Evolutionary conservation across 176 grass and related monocot genomes (phyloP).

Genomic region (Musa acuminata): DNA sequence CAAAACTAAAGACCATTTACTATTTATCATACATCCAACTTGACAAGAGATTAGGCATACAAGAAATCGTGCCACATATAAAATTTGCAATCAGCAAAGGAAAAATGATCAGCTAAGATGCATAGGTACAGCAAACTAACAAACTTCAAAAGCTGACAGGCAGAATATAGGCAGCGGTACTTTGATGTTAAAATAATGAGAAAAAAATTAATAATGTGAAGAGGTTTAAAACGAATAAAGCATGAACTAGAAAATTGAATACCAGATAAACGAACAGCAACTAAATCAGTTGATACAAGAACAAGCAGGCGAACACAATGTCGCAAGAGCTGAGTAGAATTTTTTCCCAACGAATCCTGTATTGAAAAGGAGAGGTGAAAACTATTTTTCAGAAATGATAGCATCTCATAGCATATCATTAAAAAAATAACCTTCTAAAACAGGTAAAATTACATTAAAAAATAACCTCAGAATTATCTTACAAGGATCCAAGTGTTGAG

Average conservation of each 20-base stretch:
- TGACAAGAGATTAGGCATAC: too few relatives aligned
- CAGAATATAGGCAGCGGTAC: neutral
- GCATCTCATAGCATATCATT: neutral
- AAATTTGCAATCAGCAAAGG: neutral
- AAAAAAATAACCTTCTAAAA: neutral
- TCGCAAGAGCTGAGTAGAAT: constrained; percentile 86
- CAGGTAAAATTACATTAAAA: constrained; percentile 13
- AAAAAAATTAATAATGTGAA: constrained; percentile 2
- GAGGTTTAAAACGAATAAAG: neutral
- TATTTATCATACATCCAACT: too few relatives aligned
- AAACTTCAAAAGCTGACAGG: neutral
- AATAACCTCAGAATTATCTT: constrained; percentile 30
- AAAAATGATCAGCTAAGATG: neutral
- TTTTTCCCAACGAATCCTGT: constrained; percentile 94
- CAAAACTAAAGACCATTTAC: too few relatives aligned
- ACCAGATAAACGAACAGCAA: constrained; percentile 93
- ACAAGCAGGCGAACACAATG: constrained; percentile 92
- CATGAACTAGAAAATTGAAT: constrained; percentile 13
- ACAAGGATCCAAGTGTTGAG: constrained; percentile 98
- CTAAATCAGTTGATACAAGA: constrained; percentile 75
- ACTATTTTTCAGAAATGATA: neutral
- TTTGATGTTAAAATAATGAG: constrained; percentile 6
- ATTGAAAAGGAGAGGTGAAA: constrained; percentile 14
- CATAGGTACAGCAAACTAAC: neutral
- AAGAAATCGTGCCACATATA: too few relatives aligned